phyloP scores from a whole-genome alignment of 2,329 filamentous ascomycete genomes.

The Venturia effusa region DNA sequence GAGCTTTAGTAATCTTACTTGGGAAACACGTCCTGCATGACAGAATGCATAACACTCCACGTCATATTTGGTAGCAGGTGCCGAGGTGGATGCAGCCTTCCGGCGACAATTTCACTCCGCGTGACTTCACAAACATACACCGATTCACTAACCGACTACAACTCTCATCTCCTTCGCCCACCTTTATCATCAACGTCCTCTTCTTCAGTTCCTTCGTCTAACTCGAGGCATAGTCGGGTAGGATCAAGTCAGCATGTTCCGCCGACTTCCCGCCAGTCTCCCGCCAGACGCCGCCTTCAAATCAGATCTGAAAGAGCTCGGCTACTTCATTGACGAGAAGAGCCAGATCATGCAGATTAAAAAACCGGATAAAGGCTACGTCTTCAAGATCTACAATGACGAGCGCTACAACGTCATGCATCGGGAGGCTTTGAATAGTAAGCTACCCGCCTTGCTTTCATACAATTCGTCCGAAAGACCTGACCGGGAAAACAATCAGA shows the following conservation, averaged over 20 bases:
- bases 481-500: constrained; percentile 31
- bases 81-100: not conserved
- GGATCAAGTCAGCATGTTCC: constrained; percentile 53
- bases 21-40: not conserved
- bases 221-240: not conserved
- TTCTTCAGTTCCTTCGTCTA: not conserved
- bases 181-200: not conserved
- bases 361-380: constrained; percentile 58
- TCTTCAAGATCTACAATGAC: constrained; percentile 63
- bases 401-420: constrained; percentile 68
- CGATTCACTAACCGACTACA: not conserved
- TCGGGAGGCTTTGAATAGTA: constrained; percentile 59
- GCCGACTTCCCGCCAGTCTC: constrained; percentile 55
- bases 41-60: not conserved
- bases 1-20: not conserved
- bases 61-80: not conserved
- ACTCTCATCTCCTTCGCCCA: not conserved
- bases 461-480: not conserved
- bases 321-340: constrained; percentile 62
- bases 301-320: constrained; percentile 56
- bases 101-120: not conserved
- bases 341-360: constrained; percentile 51
- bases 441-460: constrained; percentile 16
- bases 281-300: constrained; percentile 61
- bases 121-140: not conserved